Evolutionary conservation across 441 rosid species (phyloP).

Genomic region (Populus hybrid): DNA sequence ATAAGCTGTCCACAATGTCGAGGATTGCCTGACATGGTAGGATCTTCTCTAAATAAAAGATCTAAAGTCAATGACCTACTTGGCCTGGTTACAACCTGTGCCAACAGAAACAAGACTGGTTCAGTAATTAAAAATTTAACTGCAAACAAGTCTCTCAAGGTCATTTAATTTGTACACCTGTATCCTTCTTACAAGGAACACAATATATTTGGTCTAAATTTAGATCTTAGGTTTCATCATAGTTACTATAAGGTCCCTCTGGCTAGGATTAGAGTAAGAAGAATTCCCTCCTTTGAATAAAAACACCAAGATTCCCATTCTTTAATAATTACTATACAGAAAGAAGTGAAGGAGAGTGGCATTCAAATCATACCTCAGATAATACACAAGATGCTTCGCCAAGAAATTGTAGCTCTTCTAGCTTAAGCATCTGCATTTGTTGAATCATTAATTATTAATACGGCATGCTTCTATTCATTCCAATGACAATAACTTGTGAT

Average conservation of each 20-base stretch:
- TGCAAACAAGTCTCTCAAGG: background rate
- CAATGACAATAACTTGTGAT: conserved; percentile 6
- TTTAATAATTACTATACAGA: conserved; percentile 2
- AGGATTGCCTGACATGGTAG: conserved; percentile 31
- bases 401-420: conserved; percentile 89
- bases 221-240: background rate
- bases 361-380: conserved; percentile 60
- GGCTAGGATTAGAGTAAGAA: background rate
- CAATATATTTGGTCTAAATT: background rate
- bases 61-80: conserved; percentile 61
- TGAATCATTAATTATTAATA: conserved; percentile 16
- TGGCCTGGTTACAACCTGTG: conserved; percentile 70
- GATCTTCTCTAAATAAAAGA: conserved; percentile 54
- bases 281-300: background rate
- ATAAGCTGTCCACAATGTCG: conserved; percentile 55
- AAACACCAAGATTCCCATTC: conserved; percentile 2
- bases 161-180: background rate
- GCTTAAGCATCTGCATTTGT: conserved; percentile 69
- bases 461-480: conserved; percentile 15
- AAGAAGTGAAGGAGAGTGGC: background rate
- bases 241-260: background rate
- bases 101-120: background rate
- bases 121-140: background rate
- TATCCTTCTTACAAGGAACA: background rate
- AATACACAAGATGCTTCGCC: conserved; percentile 80